Evolutionary conservation across 768 basidiomycete genomes (phyloP).

Genomic region (Lactarius pseudohatsudake): DNA sequence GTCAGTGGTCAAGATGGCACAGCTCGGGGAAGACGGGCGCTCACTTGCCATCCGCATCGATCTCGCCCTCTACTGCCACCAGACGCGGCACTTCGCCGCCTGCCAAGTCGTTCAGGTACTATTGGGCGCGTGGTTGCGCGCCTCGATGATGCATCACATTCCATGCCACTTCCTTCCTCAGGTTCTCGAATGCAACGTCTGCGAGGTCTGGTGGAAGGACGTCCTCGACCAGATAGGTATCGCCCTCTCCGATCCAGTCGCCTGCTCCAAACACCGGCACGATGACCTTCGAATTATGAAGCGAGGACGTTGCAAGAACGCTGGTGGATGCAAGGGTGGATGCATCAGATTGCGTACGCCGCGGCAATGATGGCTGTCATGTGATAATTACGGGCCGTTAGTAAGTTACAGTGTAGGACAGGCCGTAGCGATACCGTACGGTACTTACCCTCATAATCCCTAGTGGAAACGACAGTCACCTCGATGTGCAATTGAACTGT

Average conservation of each 20-base stretch:
- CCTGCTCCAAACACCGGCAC: slow-evolving; percentile 28
- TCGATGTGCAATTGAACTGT: no score
- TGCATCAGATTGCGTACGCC: not conserved
- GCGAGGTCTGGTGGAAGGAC: slow-evolving; percentile 59
- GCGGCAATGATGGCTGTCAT: no score
- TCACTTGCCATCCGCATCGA: slow-evolving; percentile 52
- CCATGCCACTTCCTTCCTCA: slow-evolving; percentile 70
- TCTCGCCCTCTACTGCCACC: slow-evolving; percentile 60
- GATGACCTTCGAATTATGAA: slow-evolving; percentile 10
- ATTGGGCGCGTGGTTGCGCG: slow-evolving; percentile 26
- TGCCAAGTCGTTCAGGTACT: slow-evolving; percentile 31
- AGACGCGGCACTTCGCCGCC: slow-evolving; percentile 72
- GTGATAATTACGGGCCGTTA: no score
- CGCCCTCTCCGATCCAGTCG: slow-evolving; percentile 61
- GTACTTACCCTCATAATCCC: no score
- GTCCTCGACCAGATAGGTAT: slow-evolving; percentile 58
- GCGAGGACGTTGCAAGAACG: not conserved
- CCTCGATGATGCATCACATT: slow-evolving; percentile 74
- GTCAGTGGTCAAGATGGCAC: slow-evolving; percentile 11
- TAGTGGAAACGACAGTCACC: no score
- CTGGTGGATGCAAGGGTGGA: not conserved
- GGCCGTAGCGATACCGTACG: no score
- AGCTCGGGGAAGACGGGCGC: not conserved
- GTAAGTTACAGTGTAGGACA: no score
- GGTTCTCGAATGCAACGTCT: slow-evolving; percentile 53